These are phyloP conservation scores for Globisporangium orthogonon DNA, from an alignment of 352 stramenopile species.

Conservation along the genomic window DNA sequence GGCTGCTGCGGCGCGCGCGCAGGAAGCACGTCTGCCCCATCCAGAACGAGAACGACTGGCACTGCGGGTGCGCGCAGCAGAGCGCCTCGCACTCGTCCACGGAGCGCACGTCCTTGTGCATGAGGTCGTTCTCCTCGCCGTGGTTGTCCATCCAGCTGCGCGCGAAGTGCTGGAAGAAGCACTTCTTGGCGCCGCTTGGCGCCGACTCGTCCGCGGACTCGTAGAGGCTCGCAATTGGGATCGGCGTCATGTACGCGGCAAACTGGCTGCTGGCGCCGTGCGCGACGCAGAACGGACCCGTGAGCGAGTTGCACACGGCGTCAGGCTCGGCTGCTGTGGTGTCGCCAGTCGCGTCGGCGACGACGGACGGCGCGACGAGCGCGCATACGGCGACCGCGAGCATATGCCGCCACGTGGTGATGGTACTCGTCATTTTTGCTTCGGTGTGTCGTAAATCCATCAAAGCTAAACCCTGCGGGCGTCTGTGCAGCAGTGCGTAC, in stretches of 20 bases:
- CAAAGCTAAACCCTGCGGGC: no score
- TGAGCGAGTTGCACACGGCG: slow-evolving; percentile 53
- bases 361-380: neutral
- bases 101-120: slow-evolving; percentile 40
- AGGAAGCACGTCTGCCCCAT: slow-evolving; percentile 63
- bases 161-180: slow-evolving; percentile 63
- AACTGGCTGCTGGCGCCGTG: slow-evolving; percentile 28
- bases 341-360: neutral
- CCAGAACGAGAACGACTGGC: slow-evolving; percentile 69
- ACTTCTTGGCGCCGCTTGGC: slow-evolving; percentile 23
- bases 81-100: slow-evolving; percentile 62
- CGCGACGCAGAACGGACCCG: slow-evolving; percentile 49
- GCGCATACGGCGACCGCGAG: neutral
- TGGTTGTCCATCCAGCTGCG: slow-evolving; percentile 67
- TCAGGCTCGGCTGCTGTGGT: neutral
- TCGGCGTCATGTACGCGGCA: slow-evolving; percentile 55
- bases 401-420: neutral
- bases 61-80: slow-evolving; percentile 53
- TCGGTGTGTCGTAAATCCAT: neutral
- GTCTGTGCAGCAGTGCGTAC: no score
- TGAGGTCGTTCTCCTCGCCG: slow-evolving; percentile 52
- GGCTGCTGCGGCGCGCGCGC: slow-evolving; percentile 29
- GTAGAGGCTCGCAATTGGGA: slow-evolving; percentile 23
- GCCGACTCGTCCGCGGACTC: neutral
- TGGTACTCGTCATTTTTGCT: neutral